Evolutionary conservation across 129 eudicot genomes (phyloP).

Genomic region (Scalesia atractyloides): DNA sequence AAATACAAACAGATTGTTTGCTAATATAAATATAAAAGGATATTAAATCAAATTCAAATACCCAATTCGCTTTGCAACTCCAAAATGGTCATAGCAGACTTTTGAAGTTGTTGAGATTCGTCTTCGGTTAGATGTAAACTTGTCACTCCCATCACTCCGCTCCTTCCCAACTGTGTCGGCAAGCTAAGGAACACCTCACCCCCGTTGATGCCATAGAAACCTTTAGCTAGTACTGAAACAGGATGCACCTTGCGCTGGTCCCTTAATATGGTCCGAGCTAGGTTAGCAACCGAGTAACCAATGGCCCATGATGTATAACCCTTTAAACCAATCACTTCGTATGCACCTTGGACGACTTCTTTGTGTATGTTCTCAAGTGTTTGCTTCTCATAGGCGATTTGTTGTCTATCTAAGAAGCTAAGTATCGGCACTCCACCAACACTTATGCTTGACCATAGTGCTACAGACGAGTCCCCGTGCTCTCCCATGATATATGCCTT

Average conservation of each 20-base stretch:
- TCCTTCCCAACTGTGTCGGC: constrained; percentile 84
- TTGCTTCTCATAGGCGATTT: constrained; percentile 68
- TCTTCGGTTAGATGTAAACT: constrained; percentile 74
- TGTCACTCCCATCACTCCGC: constrained; percentile 83
- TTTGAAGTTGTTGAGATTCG: constrained; percentile 53
- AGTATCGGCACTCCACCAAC: constrained; percentile 90
- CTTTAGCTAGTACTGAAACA: constrained; percentile 79
- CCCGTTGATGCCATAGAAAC: constrained; percentile 70
- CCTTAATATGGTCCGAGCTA: constrained; percentile 71
- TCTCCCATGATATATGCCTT: constrained; percentile 96
- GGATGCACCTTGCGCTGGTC: constrained; percentile 91
- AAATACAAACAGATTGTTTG: no score
- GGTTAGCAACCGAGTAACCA: constrained; percentile 86
- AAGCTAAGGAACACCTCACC: constrained; percentile 77
- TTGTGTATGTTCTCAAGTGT: constrained; percentile 72
- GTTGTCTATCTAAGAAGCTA: constrained; percentile 68
- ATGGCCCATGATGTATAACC: constrained; percentile 99
- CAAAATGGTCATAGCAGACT: constrained; percentile 71
- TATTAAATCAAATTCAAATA: constrained; percentile 36
- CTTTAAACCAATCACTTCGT: constrained; percentile 77
- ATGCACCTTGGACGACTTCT: constrained; percentile 81
- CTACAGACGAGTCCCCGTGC: constrained; percentile 97
- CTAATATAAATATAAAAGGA: no score
- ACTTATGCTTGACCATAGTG: constrained; percentile 95
- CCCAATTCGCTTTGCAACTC: constrained; percentile 72